Conservation (phyloP, 352 stramenopile genomes). For the Achlya hypogyna region DNA sequence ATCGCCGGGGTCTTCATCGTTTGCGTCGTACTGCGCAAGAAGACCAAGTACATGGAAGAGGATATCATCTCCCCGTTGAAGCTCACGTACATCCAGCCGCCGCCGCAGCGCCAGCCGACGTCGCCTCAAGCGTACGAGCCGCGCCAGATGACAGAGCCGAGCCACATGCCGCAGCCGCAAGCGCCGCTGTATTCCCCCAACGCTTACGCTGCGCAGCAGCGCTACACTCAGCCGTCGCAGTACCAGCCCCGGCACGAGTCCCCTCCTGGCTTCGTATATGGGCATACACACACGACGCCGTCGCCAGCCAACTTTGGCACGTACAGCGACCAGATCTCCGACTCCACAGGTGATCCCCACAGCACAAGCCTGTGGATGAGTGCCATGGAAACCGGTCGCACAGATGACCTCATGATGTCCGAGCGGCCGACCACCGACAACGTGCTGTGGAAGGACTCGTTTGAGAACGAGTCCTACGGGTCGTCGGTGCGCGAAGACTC, state of each 20-base stretch:
- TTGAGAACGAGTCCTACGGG: background rate
- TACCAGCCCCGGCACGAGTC: background rate
- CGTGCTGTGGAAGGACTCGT: constrained; percentile 6
- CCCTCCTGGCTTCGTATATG: background rate
- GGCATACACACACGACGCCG: background rate
- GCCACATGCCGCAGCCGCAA: background rate
- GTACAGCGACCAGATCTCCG: constrained; percentile 6
- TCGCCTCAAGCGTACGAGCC: background rate
- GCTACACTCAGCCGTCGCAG: background rate
- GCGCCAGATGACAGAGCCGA: background rate
- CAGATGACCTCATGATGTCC: background rate
- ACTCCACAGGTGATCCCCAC: background rate
- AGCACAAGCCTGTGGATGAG: background rate
- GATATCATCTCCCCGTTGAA: constrained; percentile 2
- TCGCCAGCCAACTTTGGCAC: background rate
- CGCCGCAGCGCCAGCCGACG: background rate
- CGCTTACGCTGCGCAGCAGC: background rate
- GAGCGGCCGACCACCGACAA: background rate
- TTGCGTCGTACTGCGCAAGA: background rate
- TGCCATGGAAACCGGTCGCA: background rate
- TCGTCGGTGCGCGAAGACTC: background rate
- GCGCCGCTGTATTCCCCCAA: background rate
- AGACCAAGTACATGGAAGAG: constrained; percentile 1
- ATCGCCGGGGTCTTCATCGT: constrained; percentile 1
- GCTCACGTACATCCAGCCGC: constrained; percentile 1